Conservation (phyloP, 2,329 filamentous ascomycete genomes). For the Aspergillus sp. region DNA sequence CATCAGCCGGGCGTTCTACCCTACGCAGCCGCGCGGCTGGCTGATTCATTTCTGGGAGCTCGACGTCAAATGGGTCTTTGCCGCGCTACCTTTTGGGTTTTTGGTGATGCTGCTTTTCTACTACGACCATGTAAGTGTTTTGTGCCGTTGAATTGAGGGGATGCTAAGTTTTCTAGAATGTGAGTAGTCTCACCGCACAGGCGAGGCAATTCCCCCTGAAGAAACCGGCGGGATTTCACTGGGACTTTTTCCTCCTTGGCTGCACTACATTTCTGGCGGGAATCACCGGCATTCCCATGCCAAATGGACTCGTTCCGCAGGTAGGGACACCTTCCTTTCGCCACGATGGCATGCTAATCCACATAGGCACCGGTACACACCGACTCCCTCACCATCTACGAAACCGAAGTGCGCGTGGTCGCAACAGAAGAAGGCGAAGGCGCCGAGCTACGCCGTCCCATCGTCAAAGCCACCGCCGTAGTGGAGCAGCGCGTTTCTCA, state of each 20-base stretch:
- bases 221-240: conserved; percentile 79
- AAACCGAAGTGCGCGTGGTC: conserved; percentile 69
- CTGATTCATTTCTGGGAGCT: conserved; percentile 78
- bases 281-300: conserved; percentile 71
- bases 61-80: conserved; percentile 67
- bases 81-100: conserved; percentile 77
- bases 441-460: conserved; percentile 57
- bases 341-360: background rate
- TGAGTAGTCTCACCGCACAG: conserved; percentile 74
- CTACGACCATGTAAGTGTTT: conserved; percentile 79
- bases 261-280: conserved; percentile 72
- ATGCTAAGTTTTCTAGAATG: conserved; percentile 45
- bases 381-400: conserved; percentile 66
- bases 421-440: conserved; percentile 52
- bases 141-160: background rate
- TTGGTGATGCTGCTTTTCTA: conserved; percentile 79
- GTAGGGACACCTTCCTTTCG: conserved; percentile 57
- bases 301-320: conserved; percentile 77
- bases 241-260: conserved; percentile 76
- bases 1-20: conserved; percentile 71
- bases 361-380: conserved; percentile 58
- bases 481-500: conserved; percentile 73
- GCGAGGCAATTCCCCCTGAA: conserved; percentile 74
- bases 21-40: conserved; percentile 70
- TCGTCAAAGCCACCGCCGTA: conserved; percentile 39